phyloP scores from a whole-genome alignment of 805 yeast genomes.

The Vanderwaltozyma verrucispora region DNA sequence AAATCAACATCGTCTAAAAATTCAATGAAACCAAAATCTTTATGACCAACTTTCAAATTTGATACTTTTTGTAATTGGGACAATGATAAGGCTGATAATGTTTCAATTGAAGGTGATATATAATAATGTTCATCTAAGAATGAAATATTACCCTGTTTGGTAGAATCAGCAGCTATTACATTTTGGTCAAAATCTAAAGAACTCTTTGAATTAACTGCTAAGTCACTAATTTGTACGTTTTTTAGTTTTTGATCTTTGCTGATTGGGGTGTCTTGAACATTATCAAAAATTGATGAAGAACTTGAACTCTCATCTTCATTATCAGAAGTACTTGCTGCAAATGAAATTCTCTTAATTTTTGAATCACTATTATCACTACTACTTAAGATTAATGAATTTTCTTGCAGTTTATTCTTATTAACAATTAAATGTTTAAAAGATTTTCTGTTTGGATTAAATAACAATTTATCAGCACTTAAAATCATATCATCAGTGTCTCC shows the following conservation, averaged over 20 bases:
- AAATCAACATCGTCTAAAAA: constrained; percentile 79
- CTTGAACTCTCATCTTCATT: not conserved
- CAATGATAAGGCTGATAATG: constrained; percentile 48
- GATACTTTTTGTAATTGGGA: constrained; percentile 53
- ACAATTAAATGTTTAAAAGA: constrained; percentile 23
- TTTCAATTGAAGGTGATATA: constrained; percentile 67
- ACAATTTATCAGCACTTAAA: constrained; percentile 12
- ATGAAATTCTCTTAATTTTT: constrained; percentile 6
- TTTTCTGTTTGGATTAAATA: constrained; percentile 22
- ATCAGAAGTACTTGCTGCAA: not conserved
- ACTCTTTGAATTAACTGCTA: too few relatives aligned
- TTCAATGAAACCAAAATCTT: constrained; percentile 59
- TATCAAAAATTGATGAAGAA: not conserved
- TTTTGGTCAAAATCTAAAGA: too few relatives aligned
- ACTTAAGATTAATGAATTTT: not conserved
- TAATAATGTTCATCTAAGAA: constrained; percentile 72
- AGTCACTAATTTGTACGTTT: too few relatives aligned
- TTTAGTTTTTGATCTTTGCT: not conserved
- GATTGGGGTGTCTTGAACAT: constrained; percentile 1
- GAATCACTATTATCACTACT: not conserved
- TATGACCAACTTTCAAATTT: constrained; percentile 68
- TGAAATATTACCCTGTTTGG: constrained; percentile 36
- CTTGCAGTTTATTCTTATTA: constrained; percentile 10
- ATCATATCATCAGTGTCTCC: constrained; percentile 10
- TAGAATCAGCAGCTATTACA: too few relatives aligned